Evolutionary conservation across 805 yeast genomes (phyloP), one percentile per base, ranked within the genome.

Genomic region (Blastobotrys americana): DNA sequence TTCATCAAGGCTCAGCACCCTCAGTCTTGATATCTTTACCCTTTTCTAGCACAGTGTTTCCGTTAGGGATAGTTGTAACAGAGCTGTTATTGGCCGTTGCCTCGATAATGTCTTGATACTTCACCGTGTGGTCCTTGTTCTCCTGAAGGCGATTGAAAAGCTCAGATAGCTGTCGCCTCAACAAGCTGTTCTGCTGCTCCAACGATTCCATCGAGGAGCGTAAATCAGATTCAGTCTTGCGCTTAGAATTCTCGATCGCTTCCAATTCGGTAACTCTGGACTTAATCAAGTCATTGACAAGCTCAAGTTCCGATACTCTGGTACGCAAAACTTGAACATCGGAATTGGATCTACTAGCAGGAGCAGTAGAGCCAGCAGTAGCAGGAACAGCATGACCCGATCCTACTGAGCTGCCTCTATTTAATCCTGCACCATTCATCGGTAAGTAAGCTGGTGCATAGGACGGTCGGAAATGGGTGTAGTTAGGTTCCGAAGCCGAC

Each of bases 281-380:
- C 54, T 85, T 77, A 68, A 87, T 85, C 47, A 90, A 67, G 59
- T 89, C 97, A 56, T 88, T 89, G 34, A 90, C 95, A 36, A 89
- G 70, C 61, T 90, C 97, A 49, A 90, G 72, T 61, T 90, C 97
- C 9, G 84, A 77, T 18, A 89, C 85, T 47, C 94, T 72, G 0
- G 96, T 85, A 51, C 78, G 77, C 50, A 89, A 66, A 43, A 63
- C 68, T 27, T 67, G 66, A 17, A 64, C 55, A 31, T 66, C 70
- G 6, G 49, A 33, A 10, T 39, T 28, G n/a, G 36, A 8, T n/a
- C 43, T 4, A 34, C 27, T 37, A 34, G 44, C 4, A 9, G 52
- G 25, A 33, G 43, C 41, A 31, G 43, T 3, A 23, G 37, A 18
- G 3, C 5, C 43, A 15, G 42, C 39, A 21, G 42, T 3, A 21